These are phyloP conservation scores for Talaromyces nanjingensis DNA, from an alignment of 495 filamentous ascomycete genomes.

Conservation along the genomic window DNA sequence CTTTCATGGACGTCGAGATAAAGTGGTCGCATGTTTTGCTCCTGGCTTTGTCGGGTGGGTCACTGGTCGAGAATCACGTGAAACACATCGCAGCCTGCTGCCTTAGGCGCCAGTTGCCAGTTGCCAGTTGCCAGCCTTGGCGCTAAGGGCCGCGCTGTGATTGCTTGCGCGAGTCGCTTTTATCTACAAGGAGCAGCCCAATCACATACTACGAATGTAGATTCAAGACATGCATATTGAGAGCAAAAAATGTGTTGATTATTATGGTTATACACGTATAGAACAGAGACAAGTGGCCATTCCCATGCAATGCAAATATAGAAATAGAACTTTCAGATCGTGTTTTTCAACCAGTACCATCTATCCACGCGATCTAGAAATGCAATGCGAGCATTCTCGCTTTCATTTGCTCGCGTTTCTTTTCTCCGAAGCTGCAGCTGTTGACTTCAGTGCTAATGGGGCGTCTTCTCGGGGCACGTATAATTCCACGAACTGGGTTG, in stretches of 20 bases:
- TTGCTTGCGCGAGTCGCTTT: neutral
- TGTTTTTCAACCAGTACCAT: neutral
- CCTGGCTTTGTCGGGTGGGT: slow-evolving; percentile 58
- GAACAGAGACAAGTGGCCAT: neutral
- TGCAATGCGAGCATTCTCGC: neutral
- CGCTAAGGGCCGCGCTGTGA: neutral
- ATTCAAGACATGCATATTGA: neutral
- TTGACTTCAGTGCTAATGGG: slow-evolving; percentile 59
- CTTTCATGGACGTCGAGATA: neutral
- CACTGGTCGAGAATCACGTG: slow-evolving; percentile 46
- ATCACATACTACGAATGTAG: too few relatives aligned
- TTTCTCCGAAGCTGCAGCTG: slow-evolving; percentile 59
- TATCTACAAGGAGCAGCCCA: neutral
- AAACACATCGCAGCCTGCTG: slow-evolving; percentile 53
- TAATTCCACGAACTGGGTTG: slow-evolving; percentile 69
- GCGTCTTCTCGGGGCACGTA: slow-evolving; percentile 81
- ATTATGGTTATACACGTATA: neutral
- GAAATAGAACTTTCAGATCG: neutral
- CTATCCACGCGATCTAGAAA: neutral
- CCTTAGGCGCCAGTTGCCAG: slow-evolving; percentile 19
- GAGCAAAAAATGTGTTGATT: neutral
- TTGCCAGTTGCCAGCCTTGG: neutral
- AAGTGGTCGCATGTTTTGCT: slow-evolving; percentile 19
- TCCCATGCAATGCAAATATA: neutral
- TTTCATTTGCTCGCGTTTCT: slow-evolving; percentile 48